Percentiles rank a stretch among this genome's conserved stretches.
Evolutionary conservation across 2,329 filamentous ascomycete species (phyloP).

Genomic region (Curvularia sp.): DNA sequence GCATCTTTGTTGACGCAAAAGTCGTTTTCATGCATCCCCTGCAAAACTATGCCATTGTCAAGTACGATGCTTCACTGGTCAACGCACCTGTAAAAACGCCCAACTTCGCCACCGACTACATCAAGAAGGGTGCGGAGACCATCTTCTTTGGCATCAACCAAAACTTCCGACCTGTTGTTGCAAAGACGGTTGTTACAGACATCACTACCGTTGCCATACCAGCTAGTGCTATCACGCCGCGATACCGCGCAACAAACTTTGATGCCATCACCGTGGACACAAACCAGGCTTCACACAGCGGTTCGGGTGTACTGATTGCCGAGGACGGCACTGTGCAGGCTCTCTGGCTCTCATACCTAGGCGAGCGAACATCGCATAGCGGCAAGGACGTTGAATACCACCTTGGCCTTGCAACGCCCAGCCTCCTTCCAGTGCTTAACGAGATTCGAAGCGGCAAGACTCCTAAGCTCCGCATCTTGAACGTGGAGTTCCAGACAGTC

Average conservation of each 20-base stretch:
- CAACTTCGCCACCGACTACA: slow-evolving; percentile 77
- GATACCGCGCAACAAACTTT: slow-evolving; percentile 93
- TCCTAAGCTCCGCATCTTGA: slow-evolving; percentile 86
- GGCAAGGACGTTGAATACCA: slow-evolving; percentile 96
- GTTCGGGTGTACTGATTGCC: slow-evolving; percentile 88
- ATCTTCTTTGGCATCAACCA: slow-evolving; percentile 99
- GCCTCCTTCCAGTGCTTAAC: slow-evolving; percentile 84
- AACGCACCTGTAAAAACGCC: slow-evolving; percentile 92
- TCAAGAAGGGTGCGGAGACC: slow-evolving; percentile 91
- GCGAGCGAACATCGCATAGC: slow-evolving; percentile 78
- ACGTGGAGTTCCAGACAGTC: slow-evolving; percentile 92
- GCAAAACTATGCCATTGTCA: slow-evolving; percentile 94
- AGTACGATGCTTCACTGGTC: slow-evolving; percentile 94
- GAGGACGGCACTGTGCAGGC: slow-evolving; percentile 93
- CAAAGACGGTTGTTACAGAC: slow-evolving; percentile 93
- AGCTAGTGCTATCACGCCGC: slow-evolving; percentile 86
- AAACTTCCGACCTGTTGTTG: slow-evolving; percentile 90
- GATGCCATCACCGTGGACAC: slow-evolving; percentile 98
- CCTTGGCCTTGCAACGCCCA: slow-evolving; percentile 86
- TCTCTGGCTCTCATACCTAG: slow-evolving; percentile 95
- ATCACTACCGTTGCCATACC: slow-evolving; percentile 97
- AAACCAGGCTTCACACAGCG: slow-evolving; percentile 86
- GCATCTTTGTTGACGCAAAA: slow-evolving; percentile 91
- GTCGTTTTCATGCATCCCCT: slow-evolving; percentile 95
- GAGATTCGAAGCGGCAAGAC: slow-evolving; percentile 81